These are phyloP conservation scores for Cucumis sativus DNA, from an alignment of 306 rosid species.

Conservation along the genomic window DNA sequence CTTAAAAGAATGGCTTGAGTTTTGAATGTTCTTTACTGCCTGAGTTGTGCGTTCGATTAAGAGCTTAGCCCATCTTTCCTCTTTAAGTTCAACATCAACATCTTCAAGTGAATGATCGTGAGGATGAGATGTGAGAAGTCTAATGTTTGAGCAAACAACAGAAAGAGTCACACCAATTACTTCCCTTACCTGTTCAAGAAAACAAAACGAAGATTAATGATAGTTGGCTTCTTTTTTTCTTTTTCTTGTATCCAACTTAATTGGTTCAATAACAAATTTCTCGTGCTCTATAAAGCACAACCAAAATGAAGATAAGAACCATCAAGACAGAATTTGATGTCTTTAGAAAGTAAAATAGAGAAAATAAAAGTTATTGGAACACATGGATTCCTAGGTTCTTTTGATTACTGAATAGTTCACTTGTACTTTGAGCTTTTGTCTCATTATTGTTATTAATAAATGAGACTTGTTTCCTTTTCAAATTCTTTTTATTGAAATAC, in stretches of 20 bases:
- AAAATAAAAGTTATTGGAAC: not conserved
- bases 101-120: slow-evolving; percentile 26
- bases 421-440: no score
- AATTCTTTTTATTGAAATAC: not conserved
- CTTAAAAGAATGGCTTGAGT: slow-evolving; percentile 51
- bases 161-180: slow-evolving; percentile 87
- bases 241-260: not conserved
- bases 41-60: slow-evolving; percentile 50
- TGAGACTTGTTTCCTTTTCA: no score
- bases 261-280: not conserved
- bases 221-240: not conserved
- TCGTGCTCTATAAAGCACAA: not conserved
- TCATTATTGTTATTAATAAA: no score
- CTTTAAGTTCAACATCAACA: slow-evolving; percentile 34
- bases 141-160: slow-evolving; percentile 76
- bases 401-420: no score
- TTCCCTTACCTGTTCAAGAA: slow-evolving; percentile 71
- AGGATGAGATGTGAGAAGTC: slow-evolving; percentile 51
- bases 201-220: not conserved
- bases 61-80: slow-evolving; percentile 57
- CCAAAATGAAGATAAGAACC: not conserved
- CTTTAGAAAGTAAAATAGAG: not conserved
- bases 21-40: slow-evolving; percentile 67
- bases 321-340: not conserved
- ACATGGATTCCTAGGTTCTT: not conserved